Evolutionary conservation across 1,284 basidiomycete species (phyloP), one percentile per base, ranked within the genome.

Genomic region (Neonothopanus nambi): DNA sequence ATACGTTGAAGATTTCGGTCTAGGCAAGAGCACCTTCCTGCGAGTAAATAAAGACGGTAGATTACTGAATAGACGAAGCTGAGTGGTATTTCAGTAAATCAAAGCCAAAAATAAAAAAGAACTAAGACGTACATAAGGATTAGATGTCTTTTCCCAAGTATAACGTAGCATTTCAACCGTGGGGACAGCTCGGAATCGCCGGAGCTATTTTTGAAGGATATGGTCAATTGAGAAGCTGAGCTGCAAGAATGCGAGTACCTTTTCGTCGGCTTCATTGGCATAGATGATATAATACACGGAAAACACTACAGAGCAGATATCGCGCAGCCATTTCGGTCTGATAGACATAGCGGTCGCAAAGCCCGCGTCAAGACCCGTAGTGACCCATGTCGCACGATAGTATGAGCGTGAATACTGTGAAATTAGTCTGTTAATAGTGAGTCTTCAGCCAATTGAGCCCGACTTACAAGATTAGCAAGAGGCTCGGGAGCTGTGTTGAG

Each of bases 371-470:
- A 98, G 78, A 0, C 94, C 95, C 0, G 90, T 95, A 50, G 75
- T 85, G 60, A 99, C 87, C 90, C 95, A 99, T 44, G 95, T 97
- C n/a, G 94, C 95, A 24, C 96, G 87, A 70, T 96, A 98, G 69
- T 95, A 98, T 6, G 92, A 89, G 2, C 91, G 81, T 1, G 93
- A 92, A 67, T 98, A 98, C 91, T 95, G 59, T 8, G 5, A 30
- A 15, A 9, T 33, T 2, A 11, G 8, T 33, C 30, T 18, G 43
- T n/a, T n/a, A n/a, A n/a, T n/a, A 45, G 18, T 2, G 11, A 28
- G 24, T 11, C 17, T n/a, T 45, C 13, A 17, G 24, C 12, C 7
- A 45, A 45, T 13, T 12, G 2, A 8, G 8, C 30, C 9, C 30
- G 23, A 72, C 87, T 68, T 60, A 94, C 93, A 56, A 97, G 78